Evolutionary conservation across 2,329 filamentous ascomycete species (phyloP).

Genomic region (Ophiostoma pallidulum): DNA sequence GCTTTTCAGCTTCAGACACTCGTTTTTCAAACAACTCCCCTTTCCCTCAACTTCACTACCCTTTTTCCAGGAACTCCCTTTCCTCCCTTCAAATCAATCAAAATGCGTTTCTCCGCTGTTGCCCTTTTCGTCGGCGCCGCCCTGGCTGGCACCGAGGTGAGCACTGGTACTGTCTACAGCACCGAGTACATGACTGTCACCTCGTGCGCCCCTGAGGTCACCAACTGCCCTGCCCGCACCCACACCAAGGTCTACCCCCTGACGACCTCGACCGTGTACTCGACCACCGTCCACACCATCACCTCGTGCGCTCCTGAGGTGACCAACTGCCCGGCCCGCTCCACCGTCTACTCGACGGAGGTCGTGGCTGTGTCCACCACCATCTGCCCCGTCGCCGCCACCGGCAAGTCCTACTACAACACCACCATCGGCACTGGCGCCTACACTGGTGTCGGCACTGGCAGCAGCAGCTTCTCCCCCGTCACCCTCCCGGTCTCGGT

Average conservation of each 20-base stretch:
- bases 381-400: slow-evolving; percentile 26
- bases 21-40: slow-evolving; percentile 13
- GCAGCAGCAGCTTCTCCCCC: slow-evolving; percentile 20
- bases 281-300: slow-evolving; percentile 51
- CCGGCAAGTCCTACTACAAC: slow-evolving; percentile 16
- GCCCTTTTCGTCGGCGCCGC: slow-evolving; percentile 38
- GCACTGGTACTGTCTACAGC: slow-evolving; percentile 45
- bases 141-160: slow-evolving; percentile 23
- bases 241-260: slow-evolving; percentile 24
- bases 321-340: slow-evolving; percentile 49
- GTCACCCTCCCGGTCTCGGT: slow-evolving; percentile 31
- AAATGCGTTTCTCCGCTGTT: slow-evolving; percentile 53
- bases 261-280: slow-evolving; percentile 40
- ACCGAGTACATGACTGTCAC: slow-evolving; percentile 53
- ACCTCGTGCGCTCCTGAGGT: slow-evolving; percentile 51
- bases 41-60: slow-evolving; percentile 11
- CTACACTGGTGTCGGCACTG: background rate
- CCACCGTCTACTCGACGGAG: slow-evolving; percentile 30
- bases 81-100: slow-evolving; percentile 30
- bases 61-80: slow-evolving; percentile 9
- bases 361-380: slow-evolving; percentile 36
- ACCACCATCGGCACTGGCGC: slow-evolving; percentile 7
- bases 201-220: slow-evolving; percentile 45
- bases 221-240: slow-evolving; percentile 37
- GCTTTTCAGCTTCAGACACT: slow-evolving; percentile 20